A percentile compares a stretch with the other conserved stretches of the same genome.
Conservation (phyloP, 2,329 filamentous ascomycete genomes). For the Sporothrix pallida region DNA sequence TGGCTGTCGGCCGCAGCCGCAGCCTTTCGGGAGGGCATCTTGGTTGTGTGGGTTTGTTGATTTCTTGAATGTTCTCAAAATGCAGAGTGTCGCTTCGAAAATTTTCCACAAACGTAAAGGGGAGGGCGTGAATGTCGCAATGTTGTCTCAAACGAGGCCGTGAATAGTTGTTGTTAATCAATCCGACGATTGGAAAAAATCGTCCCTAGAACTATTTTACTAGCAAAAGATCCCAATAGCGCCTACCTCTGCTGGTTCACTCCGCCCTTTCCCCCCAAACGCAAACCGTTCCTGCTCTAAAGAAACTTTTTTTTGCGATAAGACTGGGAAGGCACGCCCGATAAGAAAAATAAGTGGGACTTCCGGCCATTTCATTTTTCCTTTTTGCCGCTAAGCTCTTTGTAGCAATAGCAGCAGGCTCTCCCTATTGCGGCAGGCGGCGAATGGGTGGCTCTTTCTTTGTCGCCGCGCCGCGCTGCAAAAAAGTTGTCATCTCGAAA, state of each 20-base stretch:
- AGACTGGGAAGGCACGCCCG: slow-evolving; percentile 30
- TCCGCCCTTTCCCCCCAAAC: slow-evolving; percentile 3
- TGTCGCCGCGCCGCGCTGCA: slow-evolving; percentile 2
- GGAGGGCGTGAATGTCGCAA: not conserved
- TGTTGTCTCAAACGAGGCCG: not conserved
- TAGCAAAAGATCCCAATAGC: not conserved
- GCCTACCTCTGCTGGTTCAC: slow-evolving; percentile 2
- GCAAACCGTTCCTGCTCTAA: slow-evolving; percentile 12
- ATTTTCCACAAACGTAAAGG: not conserved
- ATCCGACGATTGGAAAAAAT: slow-evolving; percentile 9
- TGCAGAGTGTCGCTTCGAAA: not conserved
- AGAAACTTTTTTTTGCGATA: slow-evolving; percentile 38
- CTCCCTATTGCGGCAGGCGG: slow-evolving; percentile 2
- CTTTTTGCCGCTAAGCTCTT: slow-evolving; percentile 33
- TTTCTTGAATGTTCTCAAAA: not conserved
- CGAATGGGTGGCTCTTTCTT: not conserved
- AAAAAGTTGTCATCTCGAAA: slow-evolving; percentile 14
- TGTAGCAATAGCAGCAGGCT: slow-evolving; percentile 15
- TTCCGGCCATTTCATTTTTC: slow-evolving; percentile 35
- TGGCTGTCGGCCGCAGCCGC: slow-evolving; percentile 41
- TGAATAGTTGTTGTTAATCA: slow-evolving; percentile 7
- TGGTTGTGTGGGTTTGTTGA: not conserved
- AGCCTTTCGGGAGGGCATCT: slow-evolving; percentile 39
- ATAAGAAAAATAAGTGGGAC: slow-evolving; percentile 36
- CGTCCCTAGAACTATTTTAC: slow-evolving; percentile 8